Evolutionary conservation across 768 basidiomycete species (phyloP).

Genomic region (Psilocybe azurescens): DNA sequence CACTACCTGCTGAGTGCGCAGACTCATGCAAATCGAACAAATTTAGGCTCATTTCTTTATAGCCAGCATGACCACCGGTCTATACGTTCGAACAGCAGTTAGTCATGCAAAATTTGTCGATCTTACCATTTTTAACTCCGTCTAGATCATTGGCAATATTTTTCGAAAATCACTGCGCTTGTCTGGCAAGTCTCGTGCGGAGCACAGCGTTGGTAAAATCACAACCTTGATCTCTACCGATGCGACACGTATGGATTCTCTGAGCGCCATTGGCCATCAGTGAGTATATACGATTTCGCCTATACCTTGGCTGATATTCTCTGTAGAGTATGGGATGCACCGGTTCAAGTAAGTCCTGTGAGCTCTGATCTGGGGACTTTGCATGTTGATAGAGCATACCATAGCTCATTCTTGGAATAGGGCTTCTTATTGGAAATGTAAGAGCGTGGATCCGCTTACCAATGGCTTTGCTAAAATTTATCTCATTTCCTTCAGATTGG

Average conservation of each 20-base stretch:
- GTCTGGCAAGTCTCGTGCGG: conserved; percentile 60
- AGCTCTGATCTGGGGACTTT: not conserved
- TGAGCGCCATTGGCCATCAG: conserved; percentile 49
- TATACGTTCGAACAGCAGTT: conserved; percentile 53
- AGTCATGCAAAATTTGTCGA: conserved; percentile 10
- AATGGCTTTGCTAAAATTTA: not conserved
- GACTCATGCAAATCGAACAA: not conserved
- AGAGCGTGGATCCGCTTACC: conserved; percentile 18
- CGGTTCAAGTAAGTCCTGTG: conserved; percentile 49
- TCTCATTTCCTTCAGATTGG: conserved; percentile 51
- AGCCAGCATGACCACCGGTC: conserved; percentile 53
- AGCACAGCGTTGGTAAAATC: conserved; percentile 69
- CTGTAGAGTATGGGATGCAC: conserved; percentile 60
- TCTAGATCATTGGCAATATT: conserved; percentile 49
- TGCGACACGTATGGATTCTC: conserved; percentile 56
- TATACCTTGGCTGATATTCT: not conserved
- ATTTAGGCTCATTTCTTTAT: not conserved
- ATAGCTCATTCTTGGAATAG: conserved; percentile 61
- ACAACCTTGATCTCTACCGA: conserved; percentile 76
- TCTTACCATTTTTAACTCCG: not conserved
- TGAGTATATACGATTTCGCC: conserved; percentile 23
- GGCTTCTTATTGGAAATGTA: conserved; percentile 64
- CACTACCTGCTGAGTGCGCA: conserved; percentile 48
- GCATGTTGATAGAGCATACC: not conserved
- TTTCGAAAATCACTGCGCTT: conserved; percentile 73